phyloP scores from a whole-genome alignment of 257 asterid species.

The Catharanthus roseus region DNA sequence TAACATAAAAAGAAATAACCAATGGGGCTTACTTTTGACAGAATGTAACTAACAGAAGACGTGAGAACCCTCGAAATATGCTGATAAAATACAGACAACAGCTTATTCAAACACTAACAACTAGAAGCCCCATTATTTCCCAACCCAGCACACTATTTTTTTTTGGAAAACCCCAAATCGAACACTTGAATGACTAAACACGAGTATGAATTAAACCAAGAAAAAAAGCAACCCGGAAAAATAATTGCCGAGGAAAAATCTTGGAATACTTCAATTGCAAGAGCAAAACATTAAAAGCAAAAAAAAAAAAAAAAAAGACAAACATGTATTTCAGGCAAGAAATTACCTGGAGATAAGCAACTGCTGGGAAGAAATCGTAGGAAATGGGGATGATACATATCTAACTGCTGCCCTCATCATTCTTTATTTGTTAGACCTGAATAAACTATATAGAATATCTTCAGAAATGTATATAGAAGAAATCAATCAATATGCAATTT shows the following conservation, averaged over 20 bases:
- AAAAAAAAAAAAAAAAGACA: background rate
- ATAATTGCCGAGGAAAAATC: background rate
- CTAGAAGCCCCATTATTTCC: background rate
- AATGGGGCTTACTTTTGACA: background rate
- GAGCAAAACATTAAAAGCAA: background rate
- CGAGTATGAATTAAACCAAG: too few species aligned
- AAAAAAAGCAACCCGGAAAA: background rate
- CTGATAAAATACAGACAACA: background rate
- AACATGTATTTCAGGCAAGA: background rate
- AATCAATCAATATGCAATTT: too few species aligned
- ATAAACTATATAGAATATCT: too few species aligned
- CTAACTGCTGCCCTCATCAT: background rate
- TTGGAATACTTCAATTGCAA: background rate
- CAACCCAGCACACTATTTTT: too few species aligned
- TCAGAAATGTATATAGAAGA: too few species aligned
- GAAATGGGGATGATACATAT: background rate
- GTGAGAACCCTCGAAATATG: background rate
- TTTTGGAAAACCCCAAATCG: too few species aligned
- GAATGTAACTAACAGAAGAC: background rate
- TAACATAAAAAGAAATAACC: background rate
- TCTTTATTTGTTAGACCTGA: too few species aligned
- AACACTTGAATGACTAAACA: too few species aligned
- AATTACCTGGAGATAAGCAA: conserved; percentile 1
- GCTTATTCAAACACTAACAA: background rate
- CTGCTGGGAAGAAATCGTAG: background rate